A percentile compares a stretch with the other conserved stretches of the same genome.
Conservation (phyloP, 768 basidiomycete species). For the Termitomyces sp. region DNA sequence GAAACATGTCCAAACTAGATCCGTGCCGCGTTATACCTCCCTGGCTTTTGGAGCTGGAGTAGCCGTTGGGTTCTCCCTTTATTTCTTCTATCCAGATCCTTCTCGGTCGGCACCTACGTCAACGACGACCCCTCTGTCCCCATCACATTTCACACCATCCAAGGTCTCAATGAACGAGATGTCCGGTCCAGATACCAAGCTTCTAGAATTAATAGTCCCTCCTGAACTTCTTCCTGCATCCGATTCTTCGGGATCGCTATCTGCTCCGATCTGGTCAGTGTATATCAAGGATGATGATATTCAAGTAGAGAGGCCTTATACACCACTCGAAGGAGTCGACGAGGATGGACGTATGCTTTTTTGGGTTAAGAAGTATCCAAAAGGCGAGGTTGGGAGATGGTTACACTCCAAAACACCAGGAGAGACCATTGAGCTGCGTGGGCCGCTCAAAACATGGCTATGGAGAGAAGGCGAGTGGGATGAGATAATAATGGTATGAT, state of each 20-base stretch:
- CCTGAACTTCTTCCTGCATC: conserved; percentile 31
- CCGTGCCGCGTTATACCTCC: background rate
- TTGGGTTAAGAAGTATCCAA: conserved; percentile 79
- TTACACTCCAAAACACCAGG: conserved; percentile 66
- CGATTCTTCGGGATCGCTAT: conserved; percentile 14
- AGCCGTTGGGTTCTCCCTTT: conserved; percentile 40
- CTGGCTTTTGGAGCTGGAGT: conserved; percentile 10
- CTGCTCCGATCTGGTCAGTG: conserved; percentile 64
- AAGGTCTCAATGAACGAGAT: conserved; percentile 51
- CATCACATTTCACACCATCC: conserved; percentile 57
- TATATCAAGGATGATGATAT: conserved; percentile 87
- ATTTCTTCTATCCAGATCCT: conserved; percentile 49
- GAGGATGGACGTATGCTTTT: conserved; percentile 63
- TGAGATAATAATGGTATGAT: conserved; percentile 70
- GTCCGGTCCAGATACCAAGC: conserved; percentile 56
- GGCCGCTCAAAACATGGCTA: conserved; percentile 69
- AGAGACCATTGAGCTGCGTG: conserved; percentile 71
- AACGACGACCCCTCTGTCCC: conserved; percentile 33
- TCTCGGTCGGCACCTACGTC: conserved; percentile 43
- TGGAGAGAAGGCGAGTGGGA: conserved; percentile 61
- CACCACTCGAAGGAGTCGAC: conserved; percentile 72
- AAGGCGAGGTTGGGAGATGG: conserved; percentile 83
- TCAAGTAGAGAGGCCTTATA: conserved; percentile 84
- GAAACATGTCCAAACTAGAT: background rate
- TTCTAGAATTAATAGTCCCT: conserved; percentile 61